Conservation (phyloP, 257 asterid species). For the Nicotiana sylvestris region DNA sequence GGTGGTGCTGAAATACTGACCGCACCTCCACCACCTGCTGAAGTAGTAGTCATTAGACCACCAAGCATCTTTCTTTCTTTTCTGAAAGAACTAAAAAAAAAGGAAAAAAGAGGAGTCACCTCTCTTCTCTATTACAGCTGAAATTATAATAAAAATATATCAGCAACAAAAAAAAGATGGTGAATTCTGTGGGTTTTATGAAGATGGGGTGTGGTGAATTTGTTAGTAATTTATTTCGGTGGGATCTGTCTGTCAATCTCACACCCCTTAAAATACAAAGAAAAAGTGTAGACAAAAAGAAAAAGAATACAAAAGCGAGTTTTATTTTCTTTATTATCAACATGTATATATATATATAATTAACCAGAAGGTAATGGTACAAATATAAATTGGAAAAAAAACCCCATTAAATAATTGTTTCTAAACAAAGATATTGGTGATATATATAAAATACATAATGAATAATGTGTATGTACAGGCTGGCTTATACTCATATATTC, state of each 20-base stretch:
- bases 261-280: constrained; percentile 11
- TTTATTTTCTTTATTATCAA: not conserved
- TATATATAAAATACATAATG: not conserved
- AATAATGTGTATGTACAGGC: not conserved
- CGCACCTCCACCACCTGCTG: constrained; percentile 25
- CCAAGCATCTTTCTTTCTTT: constrained; percentile 46
- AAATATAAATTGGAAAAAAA: not conserved
- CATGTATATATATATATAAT: not conserved
- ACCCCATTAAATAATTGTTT: not conserved
- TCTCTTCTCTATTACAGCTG: not conserved
- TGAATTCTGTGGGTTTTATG: constrained; percentile 78
- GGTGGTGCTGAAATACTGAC: not conserved
- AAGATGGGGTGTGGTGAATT: constrained; percentile 82
- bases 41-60: constrained; percentile 24
- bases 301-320: not conserved
- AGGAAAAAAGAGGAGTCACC: not conserved
- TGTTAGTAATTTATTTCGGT: constrained; percentile 65
- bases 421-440: not conserved
- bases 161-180: constrained; percentile 49
- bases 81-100: not conserved
- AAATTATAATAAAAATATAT: constrained; percentile 15
- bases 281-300: not conserved
- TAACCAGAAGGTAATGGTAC: not conserved
- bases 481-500: not conserved
- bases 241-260: constrained; percentile 98